These are phyloP conservation scores for Mallotus nudiflorus DNA, from an alignment of 345 rosid species.

Conservation along the genomic window DNA sequence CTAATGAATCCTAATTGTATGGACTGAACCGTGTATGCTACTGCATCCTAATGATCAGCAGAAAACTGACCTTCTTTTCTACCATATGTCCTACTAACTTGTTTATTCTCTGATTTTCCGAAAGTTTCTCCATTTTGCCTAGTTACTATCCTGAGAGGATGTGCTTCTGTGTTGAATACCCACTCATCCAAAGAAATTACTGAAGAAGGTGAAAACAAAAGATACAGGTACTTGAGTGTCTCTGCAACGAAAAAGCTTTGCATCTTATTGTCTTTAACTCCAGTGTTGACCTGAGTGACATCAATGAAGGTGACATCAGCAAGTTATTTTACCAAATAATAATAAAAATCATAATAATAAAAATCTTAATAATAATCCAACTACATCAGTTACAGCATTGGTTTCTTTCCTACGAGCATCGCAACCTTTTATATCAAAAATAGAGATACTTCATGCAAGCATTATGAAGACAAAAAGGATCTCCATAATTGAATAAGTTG, in stretches of 20 bases:
- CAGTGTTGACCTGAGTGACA: conserved; percentile 67
- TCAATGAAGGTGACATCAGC: not conserved
- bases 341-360: too few relatives aligned
- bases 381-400: too few relatives aligned
- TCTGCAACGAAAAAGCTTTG: conserved; percentile 97
- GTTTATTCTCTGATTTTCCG: not conserved
- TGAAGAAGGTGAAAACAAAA: conserved; percentile 80
- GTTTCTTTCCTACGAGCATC: too few relatives aligned
- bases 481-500: too few relatives aligned
- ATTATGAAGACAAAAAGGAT: too few relatives aligned
- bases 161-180: conserved; percentile 99
- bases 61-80: conserved; percentile 22
- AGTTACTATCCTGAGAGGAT: conserved; percentile 66
- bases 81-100: conserved; percentile 3
- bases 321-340: too few relatives aligned
- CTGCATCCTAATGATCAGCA: conserved; percentile 9
- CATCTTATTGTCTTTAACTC: conserved; percentile 91
- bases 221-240: conserved; percentile 89
- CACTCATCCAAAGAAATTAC: conserved; percentile 89
- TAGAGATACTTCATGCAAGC: too few relatives aligned
- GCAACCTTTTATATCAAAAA: too few relatives aligned
- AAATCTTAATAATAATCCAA: too few relatives aligned
- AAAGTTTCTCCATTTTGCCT: not conserved
- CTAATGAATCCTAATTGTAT: not conserved
- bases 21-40: not conserved